These are phyloP conservation scores for Salix purpurea DNA, from an alignment of 345 rosid species.

Conservation along the genomic window DNA sequence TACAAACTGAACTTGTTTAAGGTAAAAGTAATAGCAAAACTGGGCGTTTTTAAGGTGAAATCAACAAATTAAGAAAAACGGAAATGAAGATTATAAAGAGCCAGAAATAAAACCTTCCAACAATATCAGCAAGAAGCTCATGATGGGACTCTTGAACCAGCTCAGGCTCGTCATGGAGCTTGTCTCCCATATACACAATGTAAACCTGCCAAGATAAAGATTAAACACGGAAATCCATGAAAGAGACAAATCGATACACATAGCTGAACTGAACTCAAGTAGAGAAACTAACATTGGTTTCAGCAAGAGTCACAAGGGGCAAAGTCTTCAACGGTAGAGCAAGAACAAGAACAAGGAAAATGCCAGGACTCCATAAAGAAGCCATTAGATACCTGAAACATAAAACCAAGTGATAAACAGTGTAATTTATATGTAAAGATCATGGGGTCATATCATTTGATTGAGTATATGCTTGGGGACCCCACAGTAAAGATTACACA, in stretches of 20 bases:
- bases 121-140: conserved; percentile 48
- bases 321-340: not conserved
- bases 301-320: not conserved
- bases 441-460: not conserved
- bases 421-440: not conserved
- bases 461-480: not conserved
- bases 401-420: not conserved
- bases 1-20: not conserved
- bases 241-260: not conserved
- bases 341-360: not conserved
- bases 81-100: not conserved
- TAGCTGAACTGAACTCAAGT: not conserved
- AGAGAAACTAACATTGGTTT: not conserved
- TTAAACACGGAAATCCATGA: not conserved
- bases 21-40: not conserved
- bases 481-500: not conserved
- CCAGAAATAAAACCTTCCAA: conserved; percentile 45
- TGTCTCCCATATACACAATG: conserved; percentile 60
- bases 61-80: not conserved
- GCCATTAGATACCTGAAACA: not conserved
- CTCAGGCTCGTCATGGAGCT: conserved; percentile 36
- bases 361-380: not conserved
- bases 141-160: conserved; percentile 48
- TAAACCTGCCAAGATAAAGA: conserved; percentile 38
- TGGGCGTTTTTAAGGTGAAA: not conserved